Base-by-base conservation (phyloP, 164 flowering plant genomes). In the Umbilicus rupestris region DNA sequence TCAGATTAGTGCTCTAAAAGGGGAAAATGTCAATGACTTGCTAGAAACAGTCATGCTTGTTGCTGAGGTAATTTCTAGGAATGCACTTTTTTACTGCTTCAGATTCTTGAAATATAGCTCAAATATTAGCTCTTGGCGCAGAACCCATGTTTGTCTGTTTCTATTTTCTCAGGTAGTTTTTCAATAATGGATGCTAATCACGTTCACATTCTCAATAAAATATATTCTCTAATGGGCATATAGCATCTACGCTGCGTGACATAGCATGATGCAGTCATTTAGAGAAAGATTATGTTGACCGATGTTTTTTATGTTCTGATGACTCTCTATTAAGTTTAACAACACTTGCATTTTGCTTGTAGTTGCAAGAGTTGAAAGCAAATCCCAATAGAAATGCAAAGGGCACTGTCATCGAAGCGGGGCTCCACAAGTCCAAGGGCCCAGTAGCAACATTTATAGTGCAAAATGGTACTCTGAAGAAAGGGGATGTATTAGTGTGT, bases 351-450 rank as follows among this genome's bases (percentile, higher is more conserved):
- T 52, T 24, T 52, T 52, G 26, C 31, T 52, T 52, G 3, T 65
- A 90, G 98, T 74, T 89, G 75, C 91, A 89, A 88, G 98, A 93
- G 63, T 76, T 90, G 83, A 90, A 87, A 75, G 97, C 98, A 37
- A 93, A 93, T 78, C 98, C 98, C 49, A 80, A 88, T 31, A 84
- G 96, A 79, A 83, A 78, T 73, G 98, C 96, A 22, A 93, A 82
- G 78, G 98, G 98, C 44, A 89, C 91, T n/a, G 94, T 87, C 19
- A 90, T 93, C 77, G 98, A 93, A 80, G 96, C 98, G 1, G 90
- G 92, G 59, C 94, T 90, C 69, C 76, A 90, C 73, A 93, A 90
- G 80, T 80, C 89, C 33, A 90, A 87, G 78, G 98, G 98, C 52
- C 88, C 97, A 11, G 77, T 86, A 29, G 94, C 92, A 57, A 90